Evolutionary conservation across 805 yeast genomes (phyloP).

Genomic region (Yamadazyma phyllophila): DNA sequence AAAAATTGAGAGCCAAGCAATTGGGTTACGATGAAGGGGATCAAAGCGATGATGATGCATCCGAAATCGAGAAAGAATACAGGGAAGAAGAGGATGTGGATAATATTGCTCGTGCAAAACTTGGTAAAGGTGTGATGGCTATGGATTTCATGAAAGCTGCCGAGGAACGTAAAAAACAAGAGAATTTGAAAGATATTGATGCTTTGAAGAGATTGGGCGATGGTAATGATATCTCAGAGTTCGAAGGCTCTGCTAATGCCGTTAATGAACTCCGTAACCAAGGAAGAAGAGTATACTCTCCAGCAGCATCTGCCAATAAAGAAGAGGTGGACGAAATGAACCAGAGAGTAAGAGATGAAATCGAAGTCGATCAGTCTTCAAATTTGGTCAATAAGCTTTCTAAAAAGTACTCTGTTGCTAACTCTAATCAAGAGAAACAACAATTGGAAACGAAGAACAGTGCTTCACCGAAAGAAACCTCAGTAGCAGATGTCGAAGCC

Average conservation of each 20-base stretch:
- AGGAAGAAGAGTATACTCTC: slow-evolving; percentile 82
- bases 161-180: slow-evolving; percentile 61
- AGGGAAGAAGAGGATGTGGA: slow-evolving; percentile 36
- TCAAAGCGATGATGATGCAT: slow-evolving; percentile 51
- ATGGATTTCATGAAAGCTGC: slow-evolving; percentile 97
- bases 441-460: slow-evolving; percentile 7
- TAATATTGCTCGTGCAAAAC: slow-evolving; percentile 30
- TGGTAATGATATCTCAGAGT: slow-evolving; percentile 40
- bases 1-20: slow-evolving; percentile 68
- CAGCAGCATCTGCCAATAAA: slow-evolving; percentile 47
- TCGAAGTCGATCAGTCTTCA: slow-evolving; percentile 49
- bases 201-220: slow-evolving; percentile 47
- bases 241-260: slow-evolving; percentile 33
- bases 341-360: slow-evolving; percentile 40
- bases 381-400: slow-evolving; percentile 42
- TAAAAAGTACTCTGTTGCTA: slow-evolving; percentile 13
- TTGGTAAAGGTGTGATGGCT: slow-evolving; percentile 87
- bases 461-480: slow-evolving; percentile 10
- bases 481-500: not conserved
- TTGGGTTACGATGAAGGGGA: slow-evolving; percentile 60
- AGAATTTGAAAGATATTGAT: slow-evolving; percentile 54
- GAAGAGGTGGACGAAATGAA: slow-evolving; percentile 35
- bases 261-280: slow-evolving; percentile 56
- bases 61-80: slow-evolving; percentile 44
- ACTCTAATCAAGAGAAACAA: not conserved